Percentiles rank a stretch among this genome's conserved stretches.
Conservation (phyloP, 2,329 filamentous ascomycete genomes). For the Thielaviopsis ethacetica region DNA sequence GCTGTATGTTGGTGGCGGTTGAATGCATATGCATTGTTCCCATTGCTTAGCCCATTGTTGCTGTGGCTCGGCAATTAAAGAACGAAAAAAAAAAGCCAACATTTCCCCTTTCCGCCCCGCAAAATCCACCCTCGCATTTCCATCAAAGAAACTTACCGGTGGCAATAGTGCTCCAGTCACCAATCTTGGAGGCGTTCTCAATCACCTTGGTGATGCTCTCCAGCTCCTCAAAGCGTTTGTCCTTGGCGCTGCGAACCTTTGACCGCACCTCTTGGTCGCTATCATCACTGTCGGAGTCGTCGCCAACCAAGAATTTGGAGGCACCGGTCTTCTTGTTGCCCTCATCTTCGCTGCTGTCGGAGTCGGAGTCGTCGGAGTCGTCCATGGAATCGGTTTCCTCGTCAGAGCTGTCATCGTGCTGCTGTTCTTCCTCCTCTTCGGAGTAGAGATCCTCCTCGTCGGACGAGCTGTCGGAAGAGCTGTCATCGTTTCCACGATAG, state of each 20-base stretch:
- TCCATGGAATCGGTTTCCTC: constrained; percentile 35
- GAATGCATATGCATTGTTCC: background rate
- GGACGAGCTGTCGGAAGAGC: constrained; percentile 88
- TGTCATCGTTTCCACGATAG: constrained; percentile 82
- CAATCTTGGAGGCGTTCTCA: constrained; percentile 94
- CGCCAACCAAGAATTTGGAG: constrained; percentile 67
- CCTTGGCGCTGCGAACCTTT: constrained; percentile 92
- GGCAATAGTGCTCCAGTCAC: constrained; percentile 89
- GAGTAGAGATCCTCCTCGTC: constrained; percentile 93
- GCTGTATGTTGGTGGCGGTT: background rate
- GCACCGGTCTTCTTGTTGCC: constrained; percentile 54
- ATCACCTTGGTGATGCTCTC: constrained; percentile 80
- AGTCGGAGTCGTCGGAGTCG: constrained; percentile 32
- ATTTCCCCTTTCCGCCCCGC: background rate
- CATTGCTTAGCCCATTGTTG: background rate
- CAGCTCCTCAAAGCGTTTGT: constrained; percentile 90
- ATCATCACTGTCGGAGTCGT: constrained; percentile 60
- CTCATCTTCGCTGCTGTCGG: constrained; percentile 45
- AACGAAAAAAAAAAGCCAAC: background rate
- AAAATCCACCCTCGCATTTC: background rate
- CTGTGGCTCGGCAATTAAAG: background rate
- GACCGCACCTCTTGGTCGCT: constrained; percentile 76
- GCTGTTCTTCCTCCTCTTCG: constrained; percentile 47
- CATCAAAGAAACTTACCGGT: constrained; percentile 42
- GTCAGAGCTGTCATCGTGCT: constrained; percentile 30